Evolutionary conservation across 805 yeast species (phyloP), one percentile per base, ranked within the genome.

Genomic region (Lachancea quebecensis): DNA sequence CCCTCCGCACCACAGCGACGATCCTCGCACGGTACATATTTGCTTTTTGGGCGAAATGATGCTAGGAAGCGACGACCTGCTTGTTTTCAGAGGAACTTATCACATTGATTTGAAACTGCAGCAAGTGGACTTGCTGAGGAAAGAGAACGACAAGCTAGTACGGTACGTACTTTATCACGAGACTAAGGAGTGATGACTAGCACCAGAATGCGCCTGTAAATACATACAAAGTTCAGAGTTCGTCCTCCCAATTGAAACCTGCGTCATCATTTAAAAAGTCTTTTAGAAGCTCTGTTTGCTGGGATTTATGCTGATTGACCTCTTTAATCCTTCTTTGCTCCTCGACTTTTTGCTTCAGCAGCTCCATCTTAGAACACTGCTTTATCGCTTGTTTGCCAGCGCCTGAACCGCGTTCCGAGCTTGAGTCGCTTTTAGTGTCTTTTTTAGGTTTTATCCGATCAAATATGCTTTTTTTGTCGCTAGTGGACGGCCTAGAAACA

Each of bases 31-130:
- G 10, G 50, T 55, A 51, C 60, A 59, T 41, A 40, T 64, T 11
- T 62, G 62, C 59, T 61, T 64, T 39, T 38, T 54, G 21, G 66
- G 66, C 8, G 62, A 61, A 42, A 46, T 64, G 39, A 47, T 50
- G 16, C 32, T 64, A 18, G 51, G 51, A 27, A 45, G 51, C 11
- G 51, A 55, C 25, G 51, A 60, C 1, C 33, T 48, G 30, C 49
- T 63, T 21, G 53, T 59, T 5, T 64, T 53, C 48, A 58, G 54
- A 37, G 68, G 66, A 9, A 56, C 57, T 32, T 62, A 52, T 42
- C 65, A 62, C 39, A 56, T 60, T 15, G 63, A 62, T 44, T 57
- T 58, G 25, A 57, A 55, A 35, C 41, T 64, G 36, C 53, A 56
- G 28, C 59, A 58, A 42, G 56, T 64, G n/a, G 58, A 56, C 40